Evolutionary conservation across 2,329 filamentous ascomycete genomes (phyloP).

Genomic region (Botrytis galanthina): DNA sequence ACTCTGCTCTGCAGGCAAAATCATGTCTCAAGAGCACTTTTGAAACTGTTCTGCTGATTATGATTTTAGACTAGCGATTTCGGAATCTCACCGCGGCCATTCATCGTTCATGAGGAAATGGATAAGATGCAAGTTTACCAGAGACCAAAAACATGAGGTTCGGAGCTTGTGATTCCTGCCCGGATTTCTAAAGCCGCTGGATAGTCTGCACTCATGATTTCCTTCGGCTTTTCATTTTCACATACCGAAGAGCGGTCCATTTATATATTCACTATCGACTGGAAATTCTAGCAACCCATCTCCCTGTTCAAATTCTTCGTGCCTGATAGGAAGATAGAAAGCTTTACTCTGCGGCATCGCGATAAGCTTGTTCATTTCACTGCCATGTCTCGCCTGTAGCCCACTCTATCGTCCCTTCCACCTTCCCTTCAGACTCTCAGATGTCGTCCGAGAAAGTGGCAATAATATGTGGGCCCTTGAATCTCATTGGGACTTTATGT

Average conservation of each 20-base stretch:
- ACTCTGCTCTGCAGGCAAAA: background rate
- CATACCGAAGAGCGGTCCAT: background rate
- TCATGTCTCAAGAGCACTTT: background rate
- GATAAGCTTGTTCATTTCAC: background rate
- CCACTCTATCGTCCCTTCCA: background rate
- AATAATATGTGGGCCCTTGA: background rate
- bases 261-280: background rate
- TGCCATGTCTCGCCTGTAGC: background rate
- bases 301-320: background rate
- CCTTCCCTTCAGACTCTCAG: background rate
- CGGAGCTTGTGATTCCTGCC: too few species aligned
- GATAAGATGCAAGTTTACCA: background rate
- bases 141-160: background rate
- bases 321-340: background rate
- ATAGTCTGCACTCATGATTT: background rate
- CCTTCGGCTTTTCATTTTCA: background rate
- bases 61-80: background rate
- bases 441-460: background rate
- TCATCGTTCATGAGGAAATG: background rate
- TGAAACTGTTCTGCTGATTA: background rate
- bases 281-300: background rate
- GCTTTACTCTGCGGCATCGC: background rate
- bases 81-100: background rate
- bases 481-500: background rate
- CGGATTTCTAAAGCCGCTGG: background rate